Conservation (phyloP, 2,329 filamentous ascomycete species). For the Epichloe festucae region DNA sequence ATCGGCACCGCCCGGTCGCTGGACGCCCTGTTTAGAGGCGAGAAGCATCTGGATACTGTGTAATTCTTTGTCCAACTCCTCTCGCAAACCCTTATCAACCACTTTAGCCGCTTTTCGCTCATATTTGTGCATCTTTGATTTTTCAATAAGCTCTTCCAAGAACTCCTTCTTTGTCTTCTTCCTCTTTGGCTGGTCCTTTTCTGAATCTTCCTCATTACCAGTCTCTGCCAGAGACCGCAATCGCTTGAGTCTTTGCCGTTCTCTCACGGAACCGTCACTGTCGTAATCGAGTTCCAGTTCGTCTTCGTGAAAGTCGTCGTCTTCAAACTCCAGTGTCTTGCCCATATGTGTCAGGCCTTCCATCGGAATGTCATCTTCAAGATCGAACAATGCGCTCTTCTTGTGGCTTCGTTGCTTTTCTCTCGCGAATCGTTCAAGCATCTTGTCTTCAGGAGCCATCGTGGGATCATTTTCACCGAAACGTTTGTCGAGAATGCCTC, state of each 20-base stretch:
- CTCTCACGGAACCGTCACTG: conserved; percentile 41
- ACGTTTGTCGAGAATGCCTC: conserved; percentile 81
- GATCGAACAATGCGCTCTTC: conserved; percentile 71
- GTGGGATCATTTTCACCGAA: conserved; percentile 93
- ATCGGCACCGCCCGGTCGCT: conserved; percentile 15
- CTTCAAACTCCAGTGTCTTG: conserved; percentile 54
- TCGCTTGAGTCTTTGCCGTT: conserved; percentile 42
- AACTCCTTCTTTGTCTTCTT: conserved; percentile 96
- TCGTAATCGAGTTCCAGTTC: conserved; percentile 53
- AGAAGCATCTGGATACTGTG: conserved; percentile 63
- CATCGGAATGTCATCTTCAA: conserved; percentile 58
- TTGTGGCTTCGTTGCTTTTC: conserved; percentile 74
- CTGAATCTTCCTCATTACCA: conserved; percentile 31
- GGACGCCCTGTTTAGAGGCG: conserved; percentile 32
- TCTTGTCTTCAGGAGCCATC: conserved; percentile 87
- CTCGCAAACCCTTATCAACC: conserved; percentile 77
- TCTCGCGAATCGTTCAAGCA: conserved; percentile 76
- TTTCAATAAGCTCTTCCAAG: conserved; percentile 95
- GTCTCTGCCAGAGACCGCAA: conserved; percentile 32
- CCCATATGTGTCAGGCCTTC: conserved; percentile 71
- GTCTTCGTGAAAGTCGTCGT: conserved; percentile 66
- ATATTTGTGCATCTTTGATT: conserved; percentile 91
- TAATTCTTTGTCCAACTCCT: conserved; percentile 74
- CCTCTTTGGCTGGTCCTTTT: conserved; percentile 53
- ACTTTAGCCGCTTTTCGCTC: conserved; percentile 88